A percentile compares a stretch with the other conserved stretches of the same genome.
Conservation (phyloP, 768 basidiomycete species). For the Cantharellus cinnabarinus region DNA sequence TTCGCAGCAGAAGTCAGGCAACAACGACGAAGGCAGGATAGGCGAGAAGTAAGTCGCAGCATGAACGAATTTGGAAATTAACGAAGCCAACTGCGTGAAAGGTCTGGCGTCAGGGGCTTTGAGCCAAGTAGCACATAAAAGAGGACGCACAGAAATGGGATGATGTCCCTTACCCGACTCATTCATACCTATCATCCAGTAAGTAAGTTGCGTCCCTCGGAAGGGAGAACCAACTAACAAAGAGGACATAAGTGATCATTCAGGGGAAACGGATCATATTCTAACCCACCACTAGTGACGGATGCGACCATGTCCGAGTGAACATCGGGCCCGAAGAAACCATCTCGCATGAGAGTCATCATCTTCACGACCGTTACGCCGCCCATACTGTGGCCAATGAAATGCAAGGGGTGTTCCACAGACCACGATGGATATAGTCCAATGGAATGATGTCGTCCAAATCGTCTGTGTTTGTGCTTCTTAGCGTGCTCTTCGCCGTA, state of each 20-base stretch:
- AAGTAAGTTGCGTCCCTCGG: constrained; percentile 28
- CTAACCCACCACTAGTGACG: constrained; percentile 21
- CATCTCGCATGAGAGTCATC: constrained; percentile 21
- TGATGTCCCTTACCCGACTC: neutral
- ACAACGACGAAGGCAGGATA: constrained; percentile 19
- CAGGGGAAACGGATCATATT: neutral
- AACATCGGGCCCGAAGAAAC: constrained; percentile 23
- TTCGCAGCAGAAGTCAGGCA: constrained; percentile 3
- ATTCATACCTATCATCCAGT: constrained; percentile 8
- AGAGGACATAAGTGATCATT: neutral
- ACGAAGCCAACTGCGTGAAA: neutral
- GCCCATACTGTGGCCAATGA: constrained; percentile 31
- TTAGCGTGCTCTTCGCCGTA: constrained; percentile 26
- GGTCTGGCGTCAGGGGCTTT: no score
- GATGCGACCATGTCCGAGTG: constrained; percentile 29
- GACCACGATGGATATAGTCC: constrained; percentile 31
- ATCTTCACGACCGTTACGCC: constrained; percentile 29
- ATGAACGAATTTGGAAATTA: constrained; percentile 21
- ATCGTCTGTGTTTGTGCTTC: constrained; percentile 21
- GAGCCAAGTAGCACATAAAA: neutral
- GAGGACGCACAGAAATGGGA: neutral
- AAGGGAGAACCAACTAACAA: constrained; percentile 27
- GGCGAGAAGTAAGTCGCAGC: constrained; percentile 26
- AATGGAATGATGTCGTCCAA: constrained; percentile 21
- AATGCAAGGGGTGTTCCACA: constrained; percentile 23